A percentile compares a stretch with the other conserved stretches of the same genome.
Conservation (phyloP, 2,329 filamentous ascomycete genomes). For the Tolypocladium sp. region DNA sequence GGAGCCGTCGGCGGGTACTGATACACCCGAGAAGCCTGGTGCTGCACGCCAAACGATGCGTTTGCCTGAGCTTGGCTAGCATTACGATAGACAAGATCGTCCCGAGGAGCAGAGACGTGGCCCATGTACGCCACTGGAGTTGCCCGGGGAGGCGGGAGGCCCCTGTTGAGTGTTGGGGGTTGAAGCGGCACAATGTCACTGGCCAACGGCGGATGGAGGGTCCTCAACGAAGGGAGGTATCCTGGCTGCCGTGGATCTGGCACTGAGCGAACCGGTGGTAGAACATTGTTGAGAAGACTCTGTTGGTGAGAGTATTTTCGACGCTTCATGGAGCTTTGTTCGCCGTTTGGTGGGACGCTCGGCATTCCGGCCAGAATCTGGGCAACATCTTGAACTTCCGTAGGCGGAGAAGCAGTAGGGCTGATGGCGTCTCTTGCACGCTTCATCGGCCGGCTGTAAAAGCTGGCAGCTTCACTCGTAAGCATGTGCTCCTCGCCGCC, state of each 20-base stretch:
- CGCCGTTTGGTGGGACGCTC: neutral
- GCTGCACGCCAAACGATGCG: neutral
- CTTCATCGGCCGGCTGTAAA: neutral
- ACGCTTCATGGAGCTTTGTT: neutral
- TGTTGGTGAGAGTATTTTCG: neutral
- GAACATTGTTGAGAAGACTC: neutral
- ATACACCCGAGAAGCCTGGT: neutral
- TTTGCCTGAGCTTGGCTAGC: neutral
- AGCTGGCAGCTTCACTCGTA: neutral
- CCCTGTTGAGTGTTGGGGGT: neutral
- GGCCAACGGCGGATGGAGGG: neutral
- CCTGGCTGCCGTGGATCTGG: neutral
- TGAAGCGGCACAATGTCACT: neutral
- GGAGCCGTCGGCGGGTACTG: neutral
- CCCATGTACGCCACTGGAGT: neutral
- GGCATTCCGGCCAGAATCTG: slow-evolving; percentile 3
- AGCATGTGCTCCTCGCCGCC: neutral
- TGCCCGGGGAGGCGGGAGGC: neutral
- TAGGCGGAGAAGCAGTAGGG: neutral
- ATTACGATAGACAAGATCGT: neutral
- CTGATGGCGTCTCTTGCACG: neutral
- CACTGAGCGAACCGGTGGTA: neutral
- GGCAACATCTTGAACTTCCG: neutral
- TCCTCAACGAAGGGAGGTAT: slow-evolving; percentile 1
- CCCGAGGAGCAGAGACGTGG: neutral